These are phyloP conservation scores for Yarrowia bubula DNA, from an alignment of 805 yeast species.

Conservation along the genomic window DNA sequence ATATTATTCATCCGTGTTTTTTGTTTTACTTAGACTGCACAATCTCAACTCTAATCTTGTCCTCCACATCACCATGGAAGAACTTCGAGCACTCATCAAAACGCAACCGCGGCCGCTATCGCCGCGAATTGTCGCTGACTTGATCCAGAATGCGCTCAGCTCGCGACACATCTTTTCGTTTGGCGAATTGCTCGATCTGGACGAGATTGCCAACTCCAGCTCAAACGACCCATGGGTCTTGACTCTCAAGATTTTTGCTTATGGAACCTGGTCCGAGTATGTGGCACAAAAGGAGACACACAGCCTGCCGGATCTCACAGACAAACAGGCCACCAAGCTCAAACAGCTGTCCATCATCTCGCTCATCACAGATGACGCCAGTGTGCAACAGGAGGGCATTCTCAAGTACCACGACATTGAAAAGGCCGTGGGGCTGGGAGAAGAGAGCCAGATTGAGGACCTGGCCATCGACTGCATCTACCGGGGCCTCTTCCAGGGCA, in stretches of 20 bases:
- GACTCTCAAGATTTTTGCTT: conserved; percentile 30
- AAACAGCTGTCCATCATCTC: conserved; percentile 32
- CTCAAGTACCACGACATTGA: conserved; percentile 30
- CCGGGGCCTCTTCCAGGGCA: conserved; percentile 33
- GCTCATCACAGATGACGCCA: conserved; percentile 20
- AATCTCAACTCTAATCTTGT: background rate
- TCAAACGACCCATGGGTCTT: conserved; percentile 26
- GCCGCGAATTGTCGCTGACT: conserved; percentile 1
- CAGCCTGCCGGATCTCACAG: conserved; percentile 26
- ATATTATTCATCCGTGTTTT: no score
- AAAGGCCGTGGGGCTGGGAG: conserved; percentile 27
- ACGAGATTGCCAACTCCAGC: background rate
- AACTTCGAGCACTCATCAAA: conserved; percentile 1
- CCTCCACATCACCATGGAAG: background rate
- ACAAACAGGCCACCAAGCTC: conserved; percentile 31
- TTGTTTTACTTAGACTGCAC: no score
- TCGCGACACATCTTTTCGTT: conserved; percentile 4
- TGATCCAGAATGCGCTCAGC: conserved; percentile 14
- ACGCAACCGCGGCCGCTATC: conserved; percentile 16
- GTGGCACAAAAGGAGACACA: background rate
- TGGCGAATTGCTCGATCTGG: conserved; percentile 4
- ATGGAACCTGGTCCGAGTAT: conserved; percentile 31
- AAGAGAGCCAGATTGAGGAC: conserved; percentile 30
- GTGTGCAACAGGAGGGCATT: conserved; percentile 25
- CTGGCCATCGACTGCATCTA: conserved; percentile 33